Evolutionary conservation across 306 rosid species (phyloP).

Genomic region (Castanospermum australe): DNA sequence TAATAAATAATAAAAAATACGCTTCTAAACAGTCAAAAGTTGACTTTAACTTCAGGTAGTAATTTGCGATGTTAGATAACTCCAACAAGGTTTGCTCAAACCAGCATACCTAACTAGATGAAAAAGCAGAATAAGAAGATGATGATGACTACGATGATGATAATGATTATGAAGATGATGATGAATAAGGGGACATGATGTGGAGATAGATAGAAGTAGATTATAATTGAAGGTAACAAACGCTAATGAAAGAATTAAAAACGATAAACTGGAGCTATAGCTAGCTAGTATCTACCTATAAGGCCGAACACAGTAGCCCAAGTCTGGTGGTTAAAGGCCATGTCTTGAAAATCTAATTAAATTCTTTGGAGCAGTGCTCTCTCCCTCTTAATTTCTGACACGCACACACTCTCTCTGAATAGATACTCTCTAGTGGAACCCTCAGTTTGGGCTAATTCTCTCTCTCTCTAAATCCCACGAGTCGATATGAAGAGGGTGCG

Average conservation of each 20-base stretch:
- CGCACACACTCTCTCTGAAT: background rate
- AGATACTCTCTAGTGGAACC: slow-evolving; percentile 24
- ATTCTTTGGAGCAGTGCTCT: background rate
- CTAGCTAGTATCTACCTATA: slow-evolving; percentile 51
- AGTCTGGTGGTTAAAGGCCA: slow-evolving; percentile 52
- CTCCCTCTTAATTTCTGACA: background rate
- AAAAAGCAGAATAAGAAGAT: background rate
- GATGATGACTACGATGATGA: background rate
- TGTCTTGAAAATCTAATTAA: slow-evolving; percentile 34
- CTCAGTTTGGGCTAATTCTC: slow-evolving; percentile 5
- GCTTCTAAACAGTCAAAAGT: background rate
- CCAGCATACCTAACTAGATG: background rate
- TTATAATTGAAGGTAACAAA: background rate
- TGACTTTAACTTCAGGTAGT: background rate
- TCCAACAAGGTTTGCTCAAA: background rate
- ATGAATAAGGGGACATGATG: background rate
- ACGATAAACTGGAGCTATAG: background rate
- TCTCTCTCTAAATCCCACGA: slow-evolving; percentile 36
- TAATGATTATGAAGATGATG: slow-evolving; percentile 8
- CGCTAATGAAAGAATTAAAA: background rate
- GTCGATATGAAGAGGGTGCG: slow-evolving; percentile 2
- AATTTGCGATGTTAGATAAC: background rate
- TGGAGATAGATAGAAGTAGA: background rate
- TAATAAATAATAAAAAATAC: background rate
- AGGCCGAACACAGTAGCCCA: slow-evolving; percentile 72